phyloP scores from a whole-genome alignment of 2,329 filamentous ascomycete genomes.

The Fusarium cyanostomum region DNA sequence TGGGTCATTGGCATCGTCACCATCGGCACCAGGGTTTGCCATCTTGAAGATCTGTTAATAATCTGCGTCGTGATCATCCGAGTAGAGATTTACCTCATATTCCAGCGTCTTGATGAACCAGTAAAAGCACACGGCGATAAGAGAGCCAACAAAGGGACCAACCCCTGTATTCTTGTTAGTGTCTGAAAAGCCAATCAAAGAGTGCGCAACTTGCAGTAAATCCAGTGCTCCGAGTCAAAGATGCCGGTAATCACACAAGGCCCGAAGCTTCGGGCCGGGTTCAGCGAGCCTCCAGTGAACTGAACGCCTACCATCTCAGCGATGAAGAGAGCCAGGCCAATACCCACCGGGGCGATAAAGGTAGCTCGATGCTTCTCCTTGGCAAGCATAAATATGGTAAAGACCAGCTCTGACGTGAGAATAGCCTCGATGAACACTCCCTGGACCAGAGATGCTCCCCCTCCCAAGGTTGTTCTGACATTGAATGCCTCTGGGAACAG shows the following conservation, averaged over 20 bases:
- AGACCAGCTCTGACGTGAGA: slow-evolving; percentile 58
- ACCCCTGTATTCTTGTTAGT: slow-evolving; percentile 41
- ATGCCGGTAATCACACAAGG: slow-evolving; percentile 55
- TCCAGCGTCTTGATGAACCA: slow-evolving; percentile 54
- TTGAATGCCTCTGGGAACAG: slow-evolving; percentile 57
- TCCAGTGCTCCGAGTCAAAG: slow-evolving; percentile 58
- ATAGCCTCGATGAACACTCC: slow-evolving; percentile 62
- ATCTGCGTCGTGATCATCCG: neutral
- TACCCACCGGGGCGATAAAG: slow-evolving; percentile 59
- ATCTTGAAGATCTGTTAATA: slow-evolving; percentile 43
- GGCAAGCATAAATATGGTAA: slow-evolving; percentile 62
- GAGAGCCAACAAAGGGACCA: slow-evolving; percentile 47
- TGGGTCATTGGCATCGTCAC: slow-evolving; percentile 54
- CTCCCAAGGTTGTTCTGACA: slow-evolving; percentile 53
- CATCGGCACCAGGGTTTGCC: slow-evolving; percentile 59
- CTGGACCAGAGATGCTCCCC: slow-evolving; percentile 52
- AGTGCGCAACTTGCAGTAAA: slow-evolving; percentile 50
- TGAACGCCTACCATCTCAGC: slow-evolving; percentile 57
- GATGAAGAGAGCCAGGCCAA: slow-evolving; percentile 58
- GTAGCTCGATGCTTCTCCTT: slow-evolving; percentile 60
- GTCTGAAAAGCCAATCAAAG: neutral
- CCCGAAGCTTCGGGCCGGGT: slow-evolving; percentile 58
- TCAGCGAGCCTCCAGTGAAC: slow-evolving; percentile 59
- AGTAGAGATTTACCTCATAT: slow-evolving; percentile 45
- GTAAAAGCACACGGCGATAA: slow-evolving; percentile 51